Evolutionary conservation across 305 asterid genomes (phyloP).

Genomic region (Fraxinus floribunda): DNA sequence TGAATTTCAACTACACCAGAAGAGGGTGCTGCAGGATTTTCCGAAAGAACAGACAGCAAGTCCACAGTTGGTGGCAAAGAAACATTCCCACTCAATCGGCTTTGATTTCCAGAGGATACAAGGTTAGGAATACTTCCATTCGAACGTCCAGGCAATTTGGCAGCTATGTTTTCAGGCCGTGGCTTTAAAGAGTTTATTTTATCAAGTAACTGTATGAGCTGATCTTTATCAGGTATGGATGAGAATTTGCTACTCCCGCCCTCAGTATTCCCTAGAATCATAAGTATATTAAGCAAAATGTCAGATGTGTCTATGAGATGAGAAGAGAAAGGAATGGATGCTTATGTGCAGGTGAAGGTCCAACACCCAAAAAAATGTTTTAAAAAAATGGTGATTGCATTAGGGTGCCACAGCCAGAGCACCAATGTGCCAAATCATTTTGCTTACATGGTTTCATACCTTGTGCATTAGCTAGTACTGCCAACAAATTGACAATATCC

Average conservation of each 20-base stretch:
- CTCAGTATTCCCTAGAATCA: slow-evolving; percentile 46
- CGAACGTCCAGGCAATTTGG: slow-evolving; percentile 36
- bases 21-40: slow-evolving; percentile 32
- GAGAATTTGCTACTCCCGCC: slow-evolving; percentile 36
- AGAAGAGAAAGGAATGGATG: not conserved
- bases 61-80: slow-evolving; percentile 62
- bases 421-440: slow-evolving; percentile 12
- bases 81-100: slow-evolving; percentile 34
- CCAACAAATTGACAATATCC: slow-evolving; percentile 62
- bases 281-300: slow-evolving; percentile 22
- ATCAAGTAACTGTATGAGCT: slow-evolving; percentile 58
- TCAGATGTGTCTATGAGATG: not conserved
- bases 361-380: not conserved
- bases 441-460: slow-evolving; percentile 34
- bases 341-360: not conserved
- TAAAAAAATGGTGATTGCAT: not conserved
- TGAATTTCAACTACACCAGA: slow-evolving; percentile 41
- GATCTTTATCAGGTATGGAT: slow-evolving; percentile 52
- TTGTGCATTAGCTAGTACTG: slow-evolving; percentile 63
- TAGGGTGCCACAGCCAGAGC: slow-evolving; percentile 13
- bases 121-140: slow-evolving; percentile 26
- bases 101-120: slow-evolving; percentile 37
- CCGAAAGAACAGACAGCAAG: slow-evolving; percentile 66
- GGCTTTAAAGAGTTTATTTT: slow-evolving; percentile 62
- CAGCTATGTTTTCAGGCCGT: slow-evolving; percentile 46